phyloP scores from a whole-genome alignment of 305 asterid species.

The Solanum hybrid region DNA sequence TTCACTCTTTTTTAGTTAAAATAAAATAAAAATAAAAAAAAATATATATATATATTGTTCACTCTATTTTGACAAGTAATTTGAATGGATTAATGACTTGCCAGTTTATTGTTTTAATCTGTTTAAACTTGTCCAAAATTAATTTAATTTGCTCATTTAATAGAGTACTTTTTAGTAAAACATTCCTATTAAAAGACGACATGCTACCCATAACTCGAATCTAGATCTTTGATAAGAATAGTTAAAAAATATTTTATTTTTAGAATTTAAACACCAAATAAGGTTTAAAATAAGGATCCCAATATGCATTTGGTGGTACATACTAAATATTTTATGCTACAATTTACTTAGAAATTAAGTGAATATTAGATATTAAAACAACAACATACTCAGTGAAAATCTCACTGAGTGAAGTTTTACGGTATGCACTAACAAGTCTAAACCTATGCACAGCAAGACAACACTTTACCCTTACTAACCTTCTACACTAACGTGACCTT shows the following conservation, averaged over 20 bases:
- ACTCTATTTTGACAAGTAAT: too few species aligned
- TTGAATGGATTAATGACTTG: background rate
- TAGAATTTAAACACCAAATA: background rate
- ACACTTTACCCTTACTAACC: background rate
- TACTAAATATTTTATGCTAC: background rate
- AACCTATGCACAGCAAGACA: background rate
- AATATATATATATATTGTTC: too few species aligned
- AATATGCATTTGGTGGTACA: background rate
- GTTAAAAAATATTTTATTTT: background rate
- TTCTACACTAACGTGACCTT: background rate
- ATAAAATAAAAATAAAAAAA: too few species aligned
- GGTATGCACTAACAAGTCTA: background rate
- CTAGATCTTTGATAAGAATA: background rate
- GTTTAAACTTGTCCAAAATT: too few species aligned
- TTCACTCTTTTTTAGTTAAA: too few species aligned
- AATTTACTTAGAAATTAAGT: background rate
- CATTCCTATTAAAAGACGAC: background rate
- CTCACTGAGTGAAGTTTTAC: rapidly evolving
- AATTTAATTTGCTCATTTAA: background rate
- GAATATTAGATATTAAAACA: background rate
- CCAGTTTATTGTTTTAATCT: background rate
- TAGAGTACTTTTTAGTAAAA: too few species aligned
- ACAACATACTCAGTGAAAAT: too few species aligned
- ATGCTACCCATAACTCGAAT: background rate
- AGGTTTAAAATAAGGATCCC: background rate